These are phyloP conservation scores for Phytophthora fragariae DNA, from an alignment of 352 stramenopile species.

Conservation along the genomic window DNA sequence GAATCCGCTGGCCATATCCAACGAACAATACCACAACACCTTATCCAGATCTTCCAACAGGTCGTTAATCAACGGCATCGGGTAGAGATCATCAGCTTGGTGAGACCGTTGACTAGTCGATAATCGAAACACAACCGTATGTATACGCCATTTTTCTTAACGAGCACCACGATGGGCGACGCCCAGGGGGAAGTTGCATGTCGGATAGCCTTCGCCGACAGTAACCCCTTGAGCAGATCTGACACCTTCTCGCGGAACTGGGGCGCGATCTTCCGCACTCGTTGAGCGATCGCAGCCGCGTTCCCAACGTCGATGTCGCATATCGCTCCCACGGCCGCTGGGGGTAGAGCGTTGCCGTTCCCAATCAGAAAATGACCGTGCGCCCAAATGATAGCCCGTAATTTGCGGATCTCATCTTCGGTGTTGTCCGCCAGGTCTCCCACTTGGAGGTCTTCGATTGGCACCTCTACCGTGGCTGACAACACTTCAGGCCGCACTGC, in stretches of 20 bases:
- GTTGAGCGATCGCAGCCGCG: background rate
- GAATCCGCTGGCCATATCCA: background rate
- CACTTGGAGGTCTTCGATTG: conserved; percentile 30
- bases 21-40: background rate
- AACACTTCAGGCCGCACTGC: conserved; percentile 27
- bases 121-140: background rate
- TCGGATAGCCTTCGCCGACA: background rate
- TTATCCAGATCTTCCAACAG: background rate
- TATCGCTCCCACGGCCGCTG: background rate
- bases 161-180: background rate
- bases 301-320: background rate
- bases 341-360: background rate
- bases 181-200: background rate
- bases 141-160: background rate
- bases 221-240: background rate
- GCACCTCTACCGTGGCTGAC: conserved; percentile 2
- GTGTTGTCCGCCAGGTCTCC: conserved; percentile 6
- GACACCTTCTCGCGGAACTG: too few relatives aligned
- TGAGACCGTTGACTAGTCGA: background rate
- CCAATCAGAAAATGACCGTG: conserved; percentile 30
- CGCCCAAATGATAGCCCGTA: conserved; percentile 33
- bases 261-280: background rate
- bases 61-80: background rate
- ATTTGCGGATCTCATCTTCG: conserved; percentile 20
- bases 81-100: background rate